Evolutionary conservation across 768 basidiomycete species (phyloP).

Genomic region (Boletus pseudo-olivaceus): DNA sequence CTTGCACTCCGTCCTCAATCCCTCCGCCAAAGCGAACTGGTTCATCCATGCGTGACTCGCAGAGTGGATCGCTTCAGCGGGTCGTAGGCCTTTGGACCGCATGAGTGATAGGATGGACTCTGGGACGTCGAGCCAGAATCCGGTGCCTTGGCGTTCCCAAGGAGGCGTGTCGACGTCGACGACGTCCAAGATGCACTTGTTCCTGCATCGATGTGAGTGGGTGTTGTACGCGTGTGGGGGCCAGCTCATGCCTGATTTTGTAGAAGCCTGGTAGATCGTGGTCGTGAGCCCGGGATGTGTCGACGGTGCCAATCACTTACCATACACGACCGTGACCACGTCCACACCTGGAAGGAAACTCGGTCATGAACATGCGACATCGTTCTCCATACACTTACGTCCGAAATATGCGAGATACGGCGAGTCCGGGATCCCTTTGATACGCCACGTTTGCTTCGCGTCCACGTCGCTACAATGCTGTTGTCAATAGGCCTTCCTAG

Average conservation of each 20-base stretch:
- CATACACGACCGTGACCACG: constrained; percentile 69
- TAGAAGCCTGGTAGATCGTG: constrained; percentile 57
- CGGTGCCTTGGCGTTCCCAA: constrained; percentile 70
- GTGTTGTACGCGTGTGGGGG: background rate
- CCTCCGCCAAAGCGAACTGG: constrained; percentile 62
- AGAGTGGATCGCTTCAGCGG: constrained; percentile 80
- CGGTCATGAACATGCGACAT: background rate
- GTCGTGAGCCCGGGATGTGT: background rate
- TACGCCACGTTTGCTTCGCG: constrained; percentile 71
- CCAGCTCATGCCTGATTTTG: constrained; percentile 58
- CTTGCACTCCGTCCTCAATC: constrained; percentile 83
- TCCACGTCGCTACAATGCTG: constrained; percentile 59
- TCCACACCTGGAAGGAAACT: constrained; percentile 46
- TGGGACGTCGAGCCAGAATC: constrained; percentile 80
- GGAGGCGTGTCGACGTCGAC: constrained; percentile 77
- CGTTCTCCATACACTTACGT: constrained; percentile 40
- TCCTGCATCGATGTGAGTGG: constrained; percentile 35
- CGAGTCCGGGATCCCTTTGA: constrained; percentile 59
- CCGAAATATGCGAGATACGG: constrained; percentile 66
- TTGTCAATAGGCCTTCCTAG: background rate
- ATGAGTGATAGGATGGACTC: constrained; percentile 50
- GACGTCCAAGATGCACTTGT: constrained; percentile 63
- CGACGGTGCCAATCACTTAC: constrained; percentile 35
- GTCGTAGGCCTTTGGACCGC: constrained; percentile 50
- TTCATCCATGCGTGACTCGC: constrained; percentile 84